Base-by-base conservation (phyloP, 352 stramenopile species). In the Hyaloperonospora brassicae region DNA sequence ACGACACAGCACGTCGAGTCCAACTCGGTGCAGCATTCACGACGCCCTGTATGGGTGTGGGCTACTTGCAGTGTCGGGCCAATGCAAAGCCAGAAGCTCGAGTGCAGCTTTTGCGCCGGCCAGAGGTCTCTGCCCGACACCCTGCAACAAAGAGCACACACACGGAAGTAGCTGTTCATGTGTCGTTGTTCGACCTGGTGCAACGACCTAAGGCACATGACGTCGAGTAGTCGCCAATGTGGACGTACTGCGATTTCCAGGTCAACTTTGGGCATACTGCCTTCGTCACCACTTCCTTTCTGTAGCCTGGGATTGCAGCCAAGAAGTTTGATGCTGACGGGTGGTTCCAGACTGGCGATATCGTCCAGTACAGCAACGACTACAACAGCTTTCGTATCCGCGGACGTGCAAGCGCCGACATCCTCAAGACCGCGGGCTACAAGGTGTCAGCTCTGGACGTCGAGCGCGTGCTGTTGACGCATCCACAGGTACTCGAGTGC, bases 371-470 rank as follows among this genome's bases (percentile, higher is more conserved):
- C 55, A 84, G 72, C 61, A 57, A 70, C 9, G 73, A 76, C 13
- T 61, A 70, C 1, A 42, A 86, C n/a, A 93, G 76, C 52, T 97
- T 94, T 59, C 73, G 76, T 25, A 95, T 97, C 36, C 68, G 93
- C 23, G 90, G 90, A 5, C 84, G 90, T 36, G 76, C 81, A 5
- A 93, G 75, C 36, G 85, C 83, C n/a, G 90, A 97, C 52, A 97
- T 97, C 55, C 78, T 97, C 48, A 97, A 97, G 61, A 84, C 61
- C n/a, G 78, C 71, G 9, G 90, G 90, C 5, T 95, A 96, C 73
- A 97, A 97, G 59, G 73, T 97, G 30, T 96, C 86, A 23, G 89
- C 90, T 22, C 66, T 97, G 34, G 89, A 97, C 59, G 76, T 97
- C n/a, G 90, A 97, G 55, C 76, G 81, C 14, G 72, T 76, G 36